Evolutionary conservation across 73 alveolate genomes (phyloP).

Genomic region (Paraurostyla sp.): DNA sequence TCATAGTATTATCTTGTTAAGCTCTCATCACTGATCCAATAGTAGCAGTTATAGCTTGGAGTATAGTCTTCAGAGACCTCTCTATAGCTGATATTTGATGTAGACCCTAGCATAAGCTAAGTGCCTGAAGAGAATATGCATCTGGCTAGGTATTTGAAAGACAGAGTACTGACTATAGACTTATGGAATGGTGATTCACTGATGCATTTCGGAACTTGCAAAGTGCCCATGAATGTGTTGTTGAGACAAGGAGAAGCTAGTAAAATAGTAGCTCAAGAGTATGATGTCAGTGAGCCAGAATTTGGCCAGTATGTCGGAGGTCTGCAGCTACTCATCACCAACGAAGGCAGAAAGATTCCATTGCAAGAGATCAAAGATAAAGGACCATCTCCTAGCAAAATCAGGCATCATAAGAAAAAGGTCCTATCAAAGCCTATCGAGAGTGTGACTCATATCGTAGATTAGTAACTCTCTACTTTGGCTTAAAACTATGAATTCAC

Average conservation of each 20-base stretch:
- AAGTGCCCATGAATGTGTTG: slow-evolving; percentile 53
- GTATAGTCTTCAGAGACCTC: neutral
- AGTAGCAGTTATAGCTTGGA: neutral
- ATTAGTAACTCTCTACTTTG: neutral
- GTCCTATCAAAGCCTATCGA: slow-evolving; percentile 74
- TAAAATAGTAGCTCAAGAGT: slow-evolving; percentile 48
- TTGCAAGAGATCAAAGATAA: slow-evolving; percentile 24
- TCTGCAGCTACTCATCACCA: slow-evolving; percentile 56
- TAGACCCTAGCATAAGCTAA: slow-evolving; percentile 52
- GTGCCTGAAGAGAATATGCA: slow-evolving; percentile 60
- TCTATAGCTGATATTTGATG: slow-evolving; percentile 48
- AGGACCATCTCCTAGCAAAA: neutral
- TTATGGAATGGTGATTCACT: slow-evolving; percentile 70
- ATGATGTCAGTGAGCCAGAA: slow-evolving; percentile 73
- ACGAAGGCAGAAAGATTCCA: slow-evolving; percentile 57
- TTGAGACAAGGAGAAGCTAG: slow-evolving; percentile 69
- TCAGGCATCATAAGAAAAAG: slow-evolving; percentile 71
- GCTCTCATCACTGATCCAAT: neutral
- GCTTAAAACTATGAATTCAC: slow-evolving; percentile 49
- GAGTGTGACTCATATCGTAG: neutral
- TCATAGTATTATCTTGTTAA: neutral
- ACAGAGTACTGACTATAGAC: slow-evolving; percentile 64
- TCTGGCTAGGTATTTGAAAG: slow-evolving; percentile 61
- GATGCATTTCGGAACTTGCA: slow-evolving; percentile 74
- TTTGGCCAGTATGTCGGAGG: slow-evolving; percentile 66